These are phyloP conservation scores for Kwoniella mangroviensis DNA, from an alignment of 768 basidiomycete species.

Conservation along the genomic window DNA sequence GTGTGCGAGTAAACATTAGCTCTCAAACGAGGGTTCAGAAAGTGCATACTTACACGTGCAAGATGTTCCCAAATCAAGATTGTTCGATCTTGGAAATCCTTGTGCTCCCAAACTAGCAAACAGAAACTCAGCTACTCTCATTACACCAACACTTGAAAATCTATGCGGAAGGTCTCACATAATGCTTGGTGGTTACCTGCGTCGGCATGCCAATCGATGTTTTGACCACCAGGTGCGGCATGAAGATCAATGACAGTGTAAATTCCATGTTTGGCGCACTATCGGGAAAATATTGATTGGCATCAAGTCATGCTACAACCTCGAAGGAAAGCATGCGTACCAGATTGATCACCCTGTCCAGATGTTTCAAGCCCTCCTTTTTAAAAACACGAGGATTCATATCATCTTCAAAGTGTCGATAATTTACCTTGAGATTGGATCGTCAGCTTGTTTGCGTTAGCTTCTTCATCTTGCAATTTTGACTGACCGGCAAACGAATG, in stretches of 20 bases:
- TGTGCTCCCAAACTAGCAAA: conserved; percentile 72
- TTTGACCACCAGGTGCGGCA: conserved; percentile 61
- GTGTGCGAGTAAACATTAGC: not conserved
- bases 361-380: conserved; percentile 74
- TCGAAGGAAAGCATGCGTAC: conserved; percentile 22
- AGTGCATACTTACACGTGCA: conserved; percentile 58
- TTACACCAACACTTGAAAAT: too few species aligned
- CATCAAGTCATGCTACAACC: not conserved
- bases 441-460: not conserved
- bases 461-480: not conserved
- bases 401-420: conserved; percentile 64
- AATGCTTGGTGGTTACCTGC: conserved; percentile 33
- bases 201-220: conserved; percentile 76
- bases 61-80: conserved; percentile 79
- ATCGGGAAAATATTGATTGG: not conserved
- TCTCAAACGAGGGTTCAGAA: not conserved
- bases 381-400: conserved; percentile 79
- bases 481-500: conserved; percentile 61
- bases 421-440: conserved; percentile 50
- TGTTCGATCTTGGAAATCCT: conserved; percentile 77
- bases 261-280: conserved; percentile 73
- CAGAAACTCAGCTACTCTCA: not conserved
- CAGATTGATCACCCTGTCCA: conserved; percentile 76
- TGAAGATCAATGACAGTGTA: conserved; percentile 79
- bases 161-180: conserved; percentile 19